Conservation (phyloP, 2,329 filamentous ascomycete species). For the Fonsecaea erecta region DNA sequence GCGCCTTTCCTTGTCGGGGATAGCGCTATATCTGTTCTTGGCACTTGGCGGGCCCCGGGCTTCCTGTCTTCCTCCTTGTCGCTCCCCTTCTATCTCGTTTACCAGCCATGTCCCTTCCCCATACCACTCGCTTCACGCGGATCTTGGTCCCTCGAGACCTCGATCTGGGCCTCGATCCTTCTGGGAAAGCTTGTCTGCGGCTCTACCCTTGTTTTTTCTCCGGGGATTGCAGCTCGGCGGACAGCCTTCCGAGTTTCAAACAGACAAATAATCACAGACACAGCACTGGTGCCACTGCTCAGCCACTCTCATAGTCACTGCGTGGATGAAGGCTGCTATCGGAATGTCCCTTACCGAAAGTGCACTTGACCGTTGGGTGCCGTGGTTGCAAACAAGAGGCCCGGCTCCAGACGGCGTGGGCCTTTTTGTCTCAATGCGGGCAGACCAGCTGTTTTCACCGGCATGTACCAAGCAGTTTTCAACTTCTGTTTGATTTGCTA, state of each 20-base stretch:
- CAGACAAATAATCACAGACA: constrained; percentile 9
- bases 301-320: constrained; percentile 26
- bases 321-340: constrained; percentile 8
- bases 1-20: neutral
- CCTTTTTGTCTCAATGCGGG: neutral
- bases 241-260: constrained; percentile 27
- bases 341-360: constrained; percentile 25
- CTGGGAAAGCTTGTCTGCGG: constrained; percentile 19
- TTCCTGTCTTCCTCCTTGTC: neutral
- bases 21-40: neutral
- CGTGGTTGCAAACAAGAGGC: constrained; percentile 6
- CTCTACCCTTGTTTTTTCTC: constrained; percentile 10
- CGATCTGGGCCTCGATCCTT: constrained; percentile 9
- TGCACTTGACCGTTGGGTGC: neutral
- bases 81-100: constrained; percentile 7
- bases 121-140: constrained; percentile 18
- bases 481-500: constrained; percentile 18
- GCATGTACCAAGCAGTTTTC: neutral
- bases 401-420: neutral
- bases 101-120: constrained; percentile 12
- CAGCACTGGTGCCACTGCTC: constrained; percentile 8
- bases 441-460: neutral
- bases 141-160: constrained; percentile 8
- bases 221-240: constrained; percentile 18
- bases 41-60: neutral